Conservation (phyloP, 2,329 filamentous ascomycete species). For the Xylariomycetidae sp. region DNA sequence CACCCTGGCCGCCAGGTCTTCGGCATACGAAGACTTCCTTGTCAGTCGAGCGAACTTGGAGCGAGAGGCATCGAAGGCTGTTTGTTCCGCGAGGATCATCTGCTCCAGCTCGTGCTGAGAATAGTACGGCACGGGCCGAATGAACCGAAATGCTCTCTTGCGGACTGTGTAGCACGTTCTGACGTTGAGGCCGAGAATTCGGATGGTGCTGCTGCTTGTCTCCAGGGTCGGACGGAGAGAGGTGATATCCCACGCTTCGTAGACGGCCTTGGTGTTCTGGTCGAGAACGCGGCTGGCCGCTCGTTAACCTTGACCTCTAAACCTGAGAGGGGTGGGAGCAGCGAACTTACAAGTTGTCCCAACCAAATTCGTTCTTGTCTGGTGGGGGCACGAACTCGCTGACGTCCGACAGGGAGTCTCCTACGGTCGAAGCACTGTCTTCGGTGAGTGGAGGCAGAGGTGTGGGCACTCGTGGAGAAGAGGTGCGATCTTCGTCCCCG, state of each 20-base stretch:
- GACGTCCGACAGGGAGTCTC: not conserved
- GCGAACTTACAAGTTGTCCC: slow-evolving; percentile 1
- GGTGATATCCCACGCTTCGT: slow-evolving; percentile 6
- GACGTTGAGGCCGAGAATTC: slow-evolving; percentile 10
- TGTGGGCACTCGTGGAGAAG: too few species aligned
- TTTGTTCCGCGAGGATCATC: slow-evolving; percentile 4
- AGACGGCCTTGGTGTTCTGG: not conserved
- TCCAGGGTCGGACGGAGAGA: slow-evolving; percentile 10
- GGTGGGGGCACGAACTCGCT: not conserved
- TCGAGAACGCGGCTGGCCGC: slow-evolving; percentile 2
- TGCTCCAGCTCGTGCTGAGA: slow-evolving; percentile 10
- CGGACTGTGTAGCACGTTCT: slow-evolving; percentile 4
- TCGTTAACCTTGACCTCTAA: too few species aligned
- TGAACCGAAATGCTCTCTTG: slow-evolving; percentile 12
- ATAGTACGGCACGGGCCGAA: slow-evolving; percentile 12
- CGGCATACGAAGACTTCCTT: slow-evolving; percentile 5
- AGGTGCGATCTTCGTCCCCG: too few species aligned
- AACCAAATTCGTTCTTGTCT: not conserved
- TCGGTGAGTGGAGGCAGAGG: too few species aligned
- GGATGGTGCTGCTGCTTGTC: slow-evolving; percentile 3
- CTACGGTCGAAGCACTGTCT: too few species aligned
- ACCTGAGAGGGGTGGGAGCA: too few species aligned
- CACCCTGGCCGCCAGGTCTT: slow-evolving; percentile 10
- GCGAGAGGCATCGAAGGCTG: slow-evolving; percentile 1
- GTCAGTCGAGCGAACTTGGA: not conserved